Conservation (phyloP, 441 rosid species). For the Sinapis alba region DNA sequence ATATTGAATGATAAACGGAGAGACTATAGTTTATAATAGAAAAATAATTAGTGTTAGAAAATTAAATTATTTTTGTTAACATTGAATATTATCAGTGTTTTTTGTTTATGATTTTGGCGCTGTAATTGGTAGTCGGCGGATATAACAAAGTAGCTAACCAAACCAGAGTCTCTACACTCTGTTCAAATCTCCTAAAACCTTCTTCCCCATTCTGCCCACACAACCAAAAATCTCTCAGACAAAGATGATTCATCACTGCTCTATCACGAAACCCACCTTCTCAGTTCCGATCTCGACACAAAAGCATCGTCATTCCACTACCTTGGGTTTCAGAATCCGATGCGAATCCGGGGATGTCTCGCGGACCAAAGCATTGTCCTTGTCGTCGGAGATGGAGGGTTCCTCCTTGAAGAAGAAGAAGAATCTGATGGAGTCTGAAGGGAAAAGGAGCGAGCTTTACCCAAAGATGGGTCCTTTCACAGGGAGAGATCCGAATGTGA, state of each 20-base stretch:
- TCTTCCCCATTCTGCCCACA: not conserved
- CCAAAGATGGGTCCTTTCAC: conserved; percentile 67
- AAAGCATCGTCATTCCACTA: conserved; percentile 27
- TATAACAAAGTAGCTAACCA: conserved; percentile 17
- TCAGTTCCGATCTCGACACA: conserved; percentile 47
- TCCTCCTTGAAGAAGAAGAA: conserved; percentile 33
- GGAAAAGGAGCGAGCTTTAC: conserved; percentile 43
- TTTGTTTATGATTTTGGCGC: not conserved
- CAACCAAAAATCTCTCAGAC: not conserved
- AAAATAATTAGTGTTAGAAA: no score
- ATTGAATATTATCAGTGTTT: not conserved
- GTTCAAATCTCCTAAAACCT: conserved; percentile 8
- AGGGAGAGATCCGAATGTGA: conserved; percentile 80
- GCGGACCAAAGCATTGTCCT: conserved; percentile 22
- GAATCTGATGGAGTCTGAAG: conserved; percentile 36
- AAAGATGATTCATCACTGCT: conserved; percentile 50
- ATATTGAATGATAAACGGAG: no score
- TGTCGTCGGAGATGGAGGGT: conserved; percentile 28
- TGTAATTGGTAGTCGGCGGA: not conserved
- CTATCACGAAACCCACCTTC: conserved; percentile 53
- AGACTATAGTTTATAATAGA: no score
- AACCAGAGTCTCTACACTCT: conserved; percentile 16
- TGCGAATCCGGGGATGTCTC: conserved; percentile 46
- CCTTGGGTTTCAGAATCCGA: conserved; percentile 41
- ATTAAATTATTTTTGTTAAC: not conserved